These are phyloP conservation scores for Allantophomopsis cytisporea DNA, from an alignment of 2,329 filamentous ascomycete species.

Conservation along the genomic window DNA sequence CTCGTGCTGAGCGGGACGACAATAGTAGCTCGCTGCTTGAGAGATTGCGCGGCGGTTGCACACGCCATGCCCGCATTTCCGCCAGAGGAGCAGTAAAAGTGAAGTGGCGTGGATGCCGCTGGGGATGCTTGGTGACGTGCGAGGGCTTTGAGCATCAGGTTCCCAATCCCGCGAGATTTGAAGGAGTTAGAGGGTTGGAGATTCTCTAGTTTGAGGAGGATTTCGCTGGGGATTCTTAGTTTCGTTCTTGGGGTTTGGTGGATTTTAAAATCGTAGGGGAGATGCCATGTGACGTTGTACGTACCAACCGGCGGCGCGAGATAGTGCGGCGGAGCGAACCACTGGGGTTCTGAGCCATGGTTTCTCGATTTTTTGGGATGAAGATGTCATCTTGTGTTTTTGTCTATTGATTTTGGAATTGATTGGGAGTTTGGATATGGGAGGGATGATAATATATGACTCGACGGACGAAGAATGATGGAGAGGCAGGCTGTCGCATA, in stretches of 20 bases:
- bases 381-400: too few relatives aligned
- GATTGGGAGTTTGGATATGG: too few relatives aligned
- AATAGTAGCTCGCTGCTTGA: conserved; percentile 57
- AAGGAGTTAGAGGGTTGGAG: conserved; percentile 77
- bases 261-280: neutral
- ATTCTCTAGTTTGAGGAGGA: conserved; percentile 79
- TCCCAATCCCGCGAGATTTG: conserved; percentile 68
- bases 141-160: conserved; percentile 45
- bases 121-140: conserved; percentile 3
- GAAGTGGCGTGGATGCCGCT: conserved; percentile 19
- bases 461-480: too few relatives aligned
- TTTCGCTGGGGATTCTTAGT: conserved; percentile 23
- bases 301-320: conserved; percentile 15
- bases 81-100: conserved; percentile 71
- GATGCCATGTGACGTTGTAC: neutral
- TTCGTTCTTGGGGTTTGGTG: neutral
- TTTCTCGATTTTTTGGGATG: neutral
- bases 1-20: conserved; percentile 57
- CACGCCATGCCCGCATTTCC: conserved; percentile 78
- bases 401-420: too few relatives aligned
- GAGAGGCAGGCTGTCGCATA: too few relatives aligned
- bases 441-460: too few relatives aligned
- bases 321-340: conserved; percentile 11
- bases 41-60: conserved; percentile 54
- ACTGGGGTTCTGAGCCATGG: conserved; percentile 15